These are phyloP conservation scores for Tylopilus sp. DNA, from an alignment of 768 basidiomycete species.

Conservation along the genomic window DNA sequence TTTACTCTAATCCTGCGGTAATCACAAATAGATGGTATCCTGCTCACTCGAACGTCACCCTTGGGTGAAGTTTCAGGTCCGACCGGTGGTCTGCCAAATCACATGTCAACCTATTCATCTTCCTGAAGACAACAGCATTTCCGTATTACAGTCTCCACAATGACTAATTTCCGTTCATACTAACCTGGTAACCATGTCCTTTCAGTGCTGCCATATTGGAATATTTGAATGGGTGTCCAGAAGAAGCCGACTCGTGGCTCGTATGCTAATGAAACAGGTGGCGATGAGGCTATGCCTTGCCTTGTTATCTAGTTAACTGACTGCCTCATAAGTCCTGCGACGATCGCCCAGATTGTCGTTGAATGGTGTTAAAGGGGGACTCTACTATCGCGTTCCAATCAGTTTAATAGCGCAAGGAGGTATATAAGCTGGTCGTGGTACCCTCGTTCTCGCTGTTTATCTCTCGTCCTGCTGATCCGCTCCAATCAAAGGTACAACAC, in stretches of 20 bases:
- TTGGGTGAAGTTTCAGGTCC: too few relatives aligned
- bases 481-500: background rate
- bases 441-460: background rate
- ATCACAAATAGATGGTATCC: too few relatives aligned
- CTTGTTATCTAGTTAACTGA: background rate
- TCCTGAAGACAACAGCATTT: too few relatives aligned
- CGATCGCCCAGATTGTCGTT: constrained; percentile 38
- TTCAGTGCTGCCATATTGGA: background rate
- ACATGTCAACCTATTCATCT: too few relatives aligned
- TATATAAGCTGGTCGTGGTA: background rate
- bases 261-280: background rate
- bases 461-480: constrained; percentile 19
- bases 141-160: background rate
- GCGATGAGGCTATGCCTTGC: background rate
- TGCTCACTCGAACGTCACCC: too few relatives aligned
- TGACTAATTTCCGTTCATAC: too few relatives aligned
- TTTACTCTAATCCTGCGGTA: too few relatives aligned
- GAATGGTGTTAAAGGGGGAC: constrained; percentile 44
- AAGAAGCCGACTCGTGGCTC: background rate
- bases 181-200: background rate
- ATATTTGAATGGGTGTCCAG: background rate
- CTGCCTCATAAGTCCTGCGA: background rate
- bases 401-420: background rate
- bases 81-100: too few relatives aligned
- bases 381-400: background rate